A percentile compares a stretch with the other conserved stretches of the same genome.
Conservation (phyloP, 768 basidiomycete genomes). For the Tephrocybe sp. region DNA sequence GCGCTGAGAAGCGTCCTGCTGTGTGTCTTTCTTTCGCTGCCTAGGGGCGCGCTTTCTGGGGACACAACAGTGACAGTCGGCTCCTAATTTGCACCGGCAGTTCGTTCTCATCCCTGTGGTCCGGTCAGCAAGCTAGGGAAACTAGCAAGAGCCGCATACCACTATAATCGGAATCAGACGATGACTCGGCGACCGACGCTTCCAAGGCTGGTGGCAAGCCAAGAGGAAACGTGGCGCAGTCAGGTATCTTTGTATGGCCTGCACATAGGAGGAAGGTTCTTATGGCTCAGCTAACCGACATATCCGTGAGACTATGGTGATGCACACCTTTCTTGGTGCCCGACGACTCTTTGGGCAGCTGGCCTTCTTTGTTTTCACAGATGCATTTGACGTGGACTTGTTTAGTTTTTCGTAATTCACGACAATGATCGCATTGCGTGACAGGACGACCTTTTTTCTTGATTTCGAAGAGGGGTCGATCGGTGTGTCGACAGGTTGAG, state of each 20-base stretch:
- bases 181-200: slow-evolving; percentile 55
- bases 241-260: slow-evolving; percentile 61
- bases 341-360: slow-evolving; percentile 42
- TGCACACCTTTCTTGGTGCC: slow-evolving; percentile 65
- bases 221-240: slow-evolving; percentile 76
- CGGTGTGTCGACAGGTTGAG: slow-evolving; percentile 83
- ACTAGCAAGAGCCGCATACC: slow-evolving; percentile 54
- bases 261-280: slow-evolving; percentile 31
- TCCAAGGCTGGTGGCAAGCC: slow-evolving; percentile 71
- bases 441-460: slow-evolving; percentile 92
- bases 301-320: slow-evolving; percentile 10
- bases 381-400: slow-evolving; percentile 85
- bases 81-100: slow-evolving; percentile 51
- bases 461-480: slow-evolving; percentile 86
- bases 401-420: slow-evolving; percentile 80
- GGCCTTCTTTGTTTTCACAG: slow-evolving; percentile 73
- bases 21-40: slow-evolving; percentile 26
- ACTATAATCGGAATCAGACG: slow-evolving; percentile 61
- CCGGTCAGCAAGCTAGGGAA: slow-evolving; percentile 43
- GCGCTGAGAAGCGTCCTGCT: neutral
- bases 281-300: slow-evolving; percentile 42
- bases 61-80: slow-evolving; percentile 57
- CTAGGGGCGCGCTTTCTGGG: slow-evolving; percentile 43
- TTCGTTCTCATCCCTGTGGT: slow-evolving; percentile 37
- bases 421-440: slow-evolving; percentile 88